Conservation (phyloP, 192 early-diverging fungal species). For the Gryganskiella cystojenkinii region DNA sequence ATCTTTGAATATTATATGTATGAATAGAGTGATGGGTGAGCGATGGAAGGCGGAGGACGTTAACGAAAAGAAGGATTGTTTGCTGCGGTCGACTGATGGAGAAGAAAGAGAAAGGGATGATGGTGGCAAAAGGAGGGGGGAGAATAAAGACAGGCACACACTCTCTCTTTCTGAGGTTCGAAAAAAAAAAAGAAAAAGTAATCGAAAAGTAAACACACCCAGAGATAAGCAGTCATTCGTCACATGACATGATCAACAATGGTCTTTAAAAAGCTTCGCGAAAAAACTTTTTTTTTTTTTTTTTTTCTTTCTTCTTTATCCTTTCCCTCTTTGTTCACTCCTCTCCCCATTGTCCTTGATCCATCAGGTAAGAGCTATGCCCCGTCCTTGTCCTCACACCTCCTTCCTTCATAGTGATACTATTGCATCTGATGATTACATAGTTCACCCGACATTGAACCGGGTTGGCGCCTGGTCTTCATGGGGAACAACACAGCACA, state of each 20-base stretch:
- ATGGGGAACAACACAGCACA: slow-evolving; percentile 16
- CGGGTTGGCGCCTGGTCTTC: too few relatives aligned
- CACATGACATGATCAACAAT: too few relatives aligned
- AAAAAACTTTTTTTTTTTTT: slow-evolving; percentile 6
- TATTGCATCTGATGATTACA: slow-evolving; percentile 8
- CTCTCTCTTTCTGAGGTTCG: too few relatives aligned
- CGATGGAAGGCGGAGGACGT: neutral
- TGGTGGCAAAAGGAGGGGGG: neutral
- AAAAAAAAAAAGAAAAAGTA: slow-evolving; percentile 10
- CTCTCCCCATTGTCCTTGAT: neutral
- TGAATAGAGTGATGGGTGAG: neutral
- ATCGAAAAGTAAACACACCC: neutral
- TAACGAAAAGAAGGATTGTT: slow-evolving; percentile 4
- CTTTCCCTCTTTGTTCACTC: neutral
- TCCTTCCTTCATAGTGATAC: too few relatives aligned
- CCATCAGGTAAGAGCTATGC: too few relatives aligned
- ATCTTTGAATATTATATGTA: slow-evolving; percentile 64
- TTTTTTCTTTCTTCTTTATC: neutral
- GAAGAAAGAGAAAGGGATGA: neutral
- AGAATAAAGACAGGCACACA: neutral
- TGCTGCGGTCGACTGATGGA: neutral
- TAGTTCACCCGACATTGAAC: slow-evolving; percentile 17
- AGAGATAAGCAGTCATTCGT: neutral
- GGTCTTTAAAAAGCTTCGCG: too few relatives aligned
- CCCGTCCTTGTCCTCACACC: neutral